Conservation (phyloP, 2,329 filamentous ascomycete genomes). For the Metarhizium sp. region DNA sequence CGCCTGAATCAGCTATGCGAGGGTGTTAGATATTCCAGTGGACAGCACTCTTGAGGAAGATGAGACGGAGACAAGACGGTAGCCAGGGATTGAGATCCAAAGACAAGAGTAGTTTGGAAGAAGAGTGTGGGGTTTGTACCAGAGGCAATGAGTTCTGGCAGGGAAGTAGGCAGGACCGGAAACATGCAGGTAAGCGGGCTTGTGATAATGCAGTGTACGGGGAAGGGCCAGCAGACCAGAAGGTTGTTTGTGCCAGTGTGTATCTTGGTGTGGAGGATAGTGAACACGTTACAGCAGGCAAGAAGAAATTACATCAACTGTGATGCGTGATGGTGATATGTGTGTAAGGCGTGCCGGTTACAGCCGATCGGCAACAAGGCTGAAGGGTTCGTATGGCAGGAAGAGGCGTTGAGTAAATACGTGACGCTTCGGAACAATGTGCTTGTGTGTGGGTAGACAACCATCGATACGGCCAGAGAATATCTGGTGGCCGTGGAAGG, state of each 20-base stretch:
- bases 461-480: neutral
- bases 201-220: slow-evolving; percentile 7
- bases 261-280: neutral
- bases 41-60: neutral
- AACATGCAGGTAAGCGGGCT: slow-evolving; percentile 7
- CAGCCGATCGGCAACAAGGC: neutral
- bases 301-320: slow-evolving; percentile 1
- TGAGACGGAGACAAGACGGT: slow-evolving; percentile 1
- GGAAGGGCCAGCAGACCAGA: slow-evolving; percentile 2
- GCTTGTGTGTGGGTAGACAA: neutral
- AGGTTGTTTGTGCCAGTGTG: neutral
- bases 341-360: neutral
- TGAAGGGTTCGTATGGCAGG: neutral
- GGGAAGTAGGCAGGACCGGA: neutral
- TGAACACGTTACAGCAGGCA: neutral
- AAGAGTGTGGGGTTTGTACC: slow-evolving; percentile 14
- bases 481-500: neutral
- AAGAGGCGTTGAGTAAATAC: neutral
- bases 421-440: neutral
- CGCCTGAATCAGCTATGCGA: slow-evolving; percentile 47
- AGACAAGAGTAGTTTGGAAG: slow-evolving; percentile 9
- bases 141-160: slow-evolving; percentile 7
- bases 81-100: neutral
- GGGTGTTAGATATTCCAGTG: slow-evolving; percentile 29
- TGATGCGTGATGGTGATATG: neutral